Conservation (phyloP, 73 alveolate genomes). For the Paramecium octaurelia region DNA sequence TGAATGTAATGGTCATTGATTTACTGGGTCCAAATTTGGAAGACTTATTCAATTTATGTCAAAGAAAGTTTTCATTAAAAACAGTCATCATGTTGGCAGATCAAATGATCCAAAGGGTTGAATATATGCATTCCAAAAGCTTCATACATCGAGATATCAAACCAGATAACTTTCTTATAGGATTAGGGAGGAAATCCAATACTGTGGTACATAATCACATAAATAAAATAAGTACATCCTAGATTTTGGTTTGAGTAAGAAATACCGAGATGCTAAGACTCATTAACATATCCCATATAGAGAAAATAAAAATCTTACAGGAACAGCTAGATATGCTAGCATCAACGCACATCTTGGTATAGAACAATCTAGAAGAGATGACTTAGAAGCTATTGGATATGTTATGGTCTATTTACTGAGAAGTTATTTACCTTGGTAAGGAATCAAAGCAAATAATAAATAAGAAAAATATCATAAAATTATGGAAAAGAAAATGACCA, state of each 20-base stretch:
- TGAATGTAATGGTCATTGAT: slow-evolving; percentile 82
- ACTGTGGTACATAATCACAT: not conserved
- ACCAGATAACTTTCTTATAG: slow-evolving; percentile 72
- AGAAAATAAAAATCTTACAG: slow-evolving; percentile 76
- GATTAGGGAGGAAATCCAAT: slow-evolving; percentile 60
- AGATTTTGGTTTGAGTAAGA: slow-evolving; percentile 77
- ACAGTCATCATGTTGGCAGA: slow-evolving; percentile 80
- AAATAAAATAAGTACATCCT: slow-evolving; percentile 39
- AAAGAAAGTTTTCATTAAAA: slow-evolving; percentile 77
- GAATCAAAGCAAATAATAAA: slow-evolving; percentile 69
- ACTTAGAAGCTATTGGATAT: slow-evolving; percentile 77
- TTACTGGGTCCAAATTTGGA: slow-evolving; percentile 88
- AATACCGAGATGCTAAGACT: slow-evolving; percentile 72
- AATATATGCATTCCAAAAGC: slow-evolving; percentile 64
- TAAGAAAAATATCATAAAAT: slow-evolving; percentile 68
- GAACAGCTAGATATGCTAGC: slow-evolving; percentile 81
- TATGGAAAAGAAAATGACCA: slow-evolving; percentile 70
- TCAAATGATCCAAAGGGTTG: slow-evolving; percentile 73
- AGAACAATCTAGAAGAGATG: slow-evolving; percentile 77
- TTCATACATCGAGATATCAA: slow-evolving; percentile 69
- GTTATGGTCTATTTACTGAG: slow-evolving; percentile 66
- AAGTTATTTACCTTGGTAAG: slow-evolving; percentile 77
- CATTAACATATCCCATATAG: slow-evolving; percentile 78
- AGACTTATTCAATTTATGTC: slow-evolving; percentile 86
- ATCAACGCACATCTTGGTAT: slow-evolving; percentile 75